These are phyloP conservation scores for Lumnitzera racemosa DNA, from an alignment of 345 rosid species.

Conservation along the genomic window DNA sequence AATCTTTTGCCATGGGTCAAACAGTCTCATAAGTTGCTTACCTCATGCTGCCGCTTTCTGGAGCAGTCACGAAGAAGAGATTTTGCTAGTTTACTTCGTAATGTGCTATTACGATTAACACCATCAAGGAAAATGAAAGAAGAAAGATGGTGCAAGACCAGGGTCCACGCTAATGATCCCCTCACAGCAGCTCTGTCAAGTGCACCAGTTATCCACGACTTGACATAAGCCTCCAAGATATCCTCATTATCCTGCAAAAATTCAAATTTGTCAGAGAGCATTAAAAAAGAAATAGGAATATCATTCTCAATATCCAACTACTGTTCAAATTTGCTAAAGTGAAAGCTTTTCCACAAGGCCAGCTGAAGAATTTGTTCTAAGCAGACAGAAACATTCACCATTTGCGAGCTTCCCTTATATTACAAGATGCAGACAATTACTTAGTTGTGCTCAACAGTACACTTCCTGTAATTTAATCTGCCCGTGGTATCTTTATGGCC, in stretches of 20 bases:
- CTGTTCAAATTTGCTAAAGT: neutral
- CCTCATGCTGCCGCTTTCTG: slow-evolving; percentile 54
- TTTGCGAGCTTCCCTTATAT: too few species aligned
- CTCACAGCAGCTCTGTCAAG: slow-evolving; percentile 66
- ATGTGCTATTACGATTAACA: slow-evolving; percentile 18
- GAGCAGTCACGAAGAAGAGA: slow-evolving; percentile 68
- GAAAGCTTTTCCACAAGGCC: too few species aligned
- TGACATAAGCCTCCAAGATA: slow-evolving; percentile 64
- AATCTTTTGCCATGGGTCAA: neutral
- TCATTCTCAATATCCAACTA: neutral
- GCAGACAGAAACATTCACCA: too few species aligned
- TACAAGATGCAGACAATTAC: too few species aligned
- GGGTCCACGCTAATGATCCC: slow-evolving; percentile 48
- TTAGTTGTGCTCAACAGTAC: too few species aligned
- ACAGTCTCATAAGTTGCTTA: slow-evolving; percentile 19
- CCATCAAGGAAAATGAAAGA: slow-evolving; percentile 39
- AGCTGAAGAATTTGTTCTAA: too few species aligned
- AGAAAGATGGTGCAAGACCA: slow-evolving; percentile 64
- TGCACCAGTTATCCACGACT: slow-evolving; percentile 72
- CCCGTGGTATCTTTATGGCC: too few species aligned
- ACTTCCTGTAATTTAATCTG: too few species aligned
- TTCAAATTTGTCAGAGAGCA: neutral
- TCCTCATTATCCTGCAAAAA: slow-evolving; percentile 55
- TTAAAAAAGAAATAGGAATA: neutral
- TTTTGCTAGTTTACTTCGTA: slow-evolving; percentile 52